Evolutionary conservation across 1,139 yeast genomes (phyloP), one percentile per base, ranked within the genome.

Genomic region (Saccharomyces uvarum): DNA sequence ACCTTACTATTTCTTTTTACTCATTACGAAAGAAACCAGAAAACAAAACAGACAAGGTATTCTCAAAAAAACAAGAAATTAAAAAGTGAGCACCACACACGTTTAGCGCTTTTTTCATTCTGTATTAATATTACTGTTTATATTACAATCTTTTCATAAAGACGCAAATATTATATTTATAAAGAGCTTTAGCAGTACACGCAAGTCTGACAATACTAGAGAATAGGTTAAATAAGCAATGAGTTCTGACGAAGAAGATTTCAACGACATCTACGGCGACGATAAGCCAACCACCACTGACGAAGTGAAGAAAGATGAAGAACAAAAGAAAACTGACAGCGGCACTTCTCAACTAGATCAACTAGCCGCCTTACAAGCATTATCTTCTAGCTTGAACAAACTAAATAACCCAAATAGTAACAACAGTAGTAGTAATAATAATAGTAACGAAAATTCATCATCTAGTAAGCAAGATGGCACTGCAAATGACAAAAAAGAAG

Each of bases 241-340:
- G 73, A 69, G 69, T 58, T 70, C 73, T 69, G 96, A 89, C 75
- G 97, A 89, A 73, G 96, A 88, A 73, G 90, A 87, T 72, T 86
- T 86, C 71, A 88, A 86, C 71, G 93, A 86, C 71, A 84, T 86
- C 72, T 86, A 86, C 57, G 77, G 76, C 52, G 76, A 71, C 52
- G 75, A 67, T 51, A 61, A 62, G 19, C 56, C 53, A 29, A 56
- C 55, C 42, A 50, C 56, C 19, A 53, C 59, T 53, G 55, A 57
- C 29, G 58, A 58, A 9, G 50, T 56, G 49, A 50, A 58, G 47
- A 54, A 55, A 31, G 49, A 54, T 14, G 52, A 51, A 26, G 55
- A 54, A 19, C 48, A 56, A 3, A 42, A 57, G 28, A 46, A 55
- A 33, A 41, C 47, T 8, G 53, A 48, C 27, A 49, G 51, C n/a